phyloP scores from a whole-genome alignment of 192 early-diverging fungal genomes.

The Backusella tuberculispora region DNA sequence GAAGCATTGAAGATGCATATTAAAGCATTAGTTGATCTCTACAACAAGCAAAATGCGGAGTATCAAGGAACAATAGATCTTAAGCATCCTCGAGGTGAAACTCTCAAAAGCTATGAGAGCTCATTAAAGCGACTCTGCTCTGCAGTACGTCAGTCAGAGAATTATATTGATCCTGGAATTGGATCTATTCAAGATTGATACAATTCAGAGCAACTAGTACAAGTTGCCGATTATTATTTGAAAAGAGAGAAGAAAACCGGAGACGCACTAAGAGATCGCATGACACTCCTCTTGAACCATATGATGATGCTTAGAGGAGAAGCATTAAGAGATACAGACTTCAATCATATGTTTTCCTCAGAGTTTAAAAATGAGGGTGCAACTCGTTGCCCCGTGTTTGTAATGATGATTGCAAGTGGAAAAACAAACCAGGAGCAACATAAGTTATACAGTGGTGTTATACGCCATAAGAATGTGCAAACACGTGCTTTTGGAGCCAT shows the following conservation, averaged over 20 bases:
- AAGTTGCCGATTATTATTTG: background rate
- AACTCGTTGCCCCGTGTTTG: background rate
- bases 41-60: no score
- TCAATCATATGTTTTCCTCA: background rate
- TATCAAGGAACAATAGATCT: no score
- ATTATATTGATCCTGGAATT: no score
- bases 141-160: no score
- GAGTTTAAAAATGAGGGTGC: constrained; percentile 3
- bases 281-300: background rate
- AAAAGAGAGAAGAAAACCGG: background rate
- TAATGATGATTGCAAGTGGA: background rate
- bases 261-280: background rate
- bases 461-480: background rate
- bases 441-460: background rate
- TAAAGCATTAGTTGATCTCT: no score
- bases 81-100: no score
- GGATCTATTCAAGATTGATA: background rate
- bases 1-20: no score
- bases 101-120: no score
- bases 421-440: background rate
- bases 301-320: no score
- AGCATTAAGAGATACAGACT: background rate
- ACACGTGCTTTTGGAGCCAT: no score
- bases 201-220: background rate
- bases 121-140: no score